Evolutionary conservation across 495 filamentous ascomycete genomes (phyloP).

Genomic region (Clavariopsis aquatica): DNA sequence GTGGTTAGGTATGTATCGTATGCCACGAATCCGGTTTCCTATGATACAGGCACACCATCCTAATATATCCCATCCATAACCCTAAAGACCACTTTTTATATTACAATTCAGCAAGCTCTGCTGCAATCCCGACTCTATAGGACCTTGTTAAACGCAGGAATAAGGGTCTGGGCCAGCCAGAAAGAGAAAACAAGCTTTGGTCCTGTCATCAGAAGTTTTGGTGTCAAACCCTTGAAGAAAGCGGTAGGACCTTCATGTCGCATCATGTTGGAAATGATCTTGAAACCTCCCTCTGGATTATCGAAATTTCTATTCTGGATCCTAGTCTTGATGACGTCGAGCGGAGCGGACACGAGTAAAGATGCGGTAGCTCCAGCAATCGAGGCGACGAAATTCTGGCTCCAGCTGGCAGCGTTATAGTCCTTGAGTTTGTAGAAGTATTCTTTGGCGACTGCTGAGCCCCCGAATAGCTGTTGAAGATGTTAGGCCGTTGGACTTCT

Average conservation of each 20-base stretch:
- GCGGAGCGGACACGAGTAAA: conserved; percentile 86
- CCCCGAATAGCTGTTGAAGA: conserved; percentile 82
- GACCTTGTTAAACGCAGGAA: conserved; percentile 67
- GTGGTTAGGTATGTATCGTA: conserved; percentile 1
- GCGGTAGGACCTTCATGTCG: conserved; percentile 78
- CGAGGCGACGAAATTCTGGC: conserved; percentile 96
- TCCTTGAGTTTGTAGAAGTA: conserved; percentile 83
- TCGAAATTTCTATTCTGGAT: conserved; percentile 99
- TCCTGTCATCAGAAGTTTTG: conserved; percentile 97
- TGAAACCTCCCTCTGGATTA: conserved; percentile 89
- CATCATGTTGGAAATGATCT: conserved; percentile 86
- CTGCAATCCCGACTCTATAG: conserved; percentile 44
- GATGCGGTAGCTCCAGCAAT: conserved; percentile 91
- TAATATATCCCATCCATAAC: background rate
- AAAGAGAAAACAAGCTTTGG: conserved; percentile 99
- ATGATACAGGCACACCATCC: background rate
- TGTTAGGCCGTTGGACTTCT: conserved; percentile 24
- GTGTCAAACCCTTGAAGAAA: conserved; percentile 97
- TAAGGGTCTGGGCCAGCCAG: conserved; percentile 96
- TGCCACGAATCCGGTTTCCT: background rate
- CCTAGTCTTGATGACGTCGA: conserved; percentile 98
- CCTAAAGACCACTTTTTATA: conserved; percentile 6
- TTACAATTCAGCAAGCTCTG: conserved; percentile 7
- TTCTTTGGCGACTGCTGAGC: conserved; percentile 97
- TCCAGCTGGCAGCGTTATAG: conserved; percentile 94